Base-by-base conservation (phyloP, 441 rosid genomes). In the Syzygium malaccense region DNA sequence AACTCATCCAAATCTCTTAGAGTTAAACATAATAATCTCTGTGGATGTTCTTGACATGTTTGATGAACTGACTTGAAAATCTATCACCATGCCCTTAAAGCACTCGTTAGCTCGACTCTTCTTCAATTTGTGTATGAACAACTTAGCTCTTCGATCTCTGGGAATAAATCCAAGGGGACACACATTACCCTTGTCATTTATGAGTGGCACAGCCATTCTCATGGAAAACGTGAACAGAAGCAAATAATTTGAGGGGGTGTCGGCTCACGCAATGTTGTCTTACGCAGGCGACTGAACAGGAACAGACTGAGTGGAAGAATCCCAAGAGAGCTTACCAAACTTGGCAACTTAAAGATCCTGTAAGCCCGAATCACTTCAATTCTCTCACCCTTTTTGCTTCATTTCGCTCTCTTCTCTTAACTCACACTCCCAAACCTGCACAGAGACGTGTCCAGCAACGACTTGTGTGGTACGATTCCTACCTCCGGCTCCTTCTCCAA, bases 391-490 rank as follows among this genome's bases (percentile, higher is more conserved):
- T 15, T 23, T 64, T 20, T 33, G 14, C 13, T 15, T 14, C 20
- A 5, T 55, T 32, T 30, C 33, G 57, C 57, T 26, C 30, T 19
- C 28, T 20, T 28, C 5, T 60, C 45, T 15, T 5, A 66, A 58
- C 26, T 84, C 5, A 32, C 64, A 37, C 55, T 85, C 2, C 86
- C 41, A 32, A 30, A 6, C 9, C 37, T 75, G 14, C 88, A 88
- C 94, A 96, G 98, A 57, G 95, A 96, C 62, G 94, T 94, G 55
- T 94, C 98, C 12, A 90, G 92, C 86, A 96, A 96, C 85, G 93
- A 95, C 86, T 87, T 96, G 90, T 96, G 98, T 55, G 98, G 98
- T 32, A 95, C 98, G 14, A 92, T 96, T 33, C 97, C 98, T 4
- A 94, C 95, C 20, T 89, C 94, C 9, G 98, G 96, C 45, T 90